These are phyloP conservation scores for Polymyxa betae DNA, from an alignment of 208 protist species.

Conservation along the genomic window DNA sequence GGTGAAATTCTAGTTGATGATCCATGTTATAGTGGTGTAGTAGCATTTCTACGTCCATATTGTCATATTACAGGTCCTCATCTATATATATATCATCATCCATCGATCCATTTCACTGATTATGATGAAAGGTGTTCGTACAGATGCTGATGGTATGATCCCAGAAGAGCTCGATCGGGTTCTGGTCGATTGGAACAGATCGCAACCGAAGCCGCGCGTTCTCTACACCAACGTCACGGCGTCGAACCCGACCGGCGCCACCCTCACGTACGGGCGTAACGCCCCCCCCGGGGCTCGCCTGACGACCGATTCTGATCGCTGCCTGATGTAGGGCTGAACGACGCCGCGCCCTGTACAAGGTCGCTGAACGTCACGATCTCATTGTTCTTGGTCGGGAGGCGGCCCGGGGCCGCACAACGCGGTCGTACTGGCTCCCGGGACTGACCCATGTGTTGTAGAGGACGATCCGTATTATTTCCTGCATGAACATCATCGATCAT, in stretches of 20 bases:
- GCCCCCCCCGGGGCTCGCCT: not conserved
- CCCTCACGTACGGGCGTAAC: not conserved
- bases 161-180: conserved; percentile 19
- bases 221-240: conserved; percentile 30
- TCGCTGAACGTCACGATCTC: conserved; percentile 3
- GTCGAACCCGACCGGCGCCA: conserved; percentile 51
- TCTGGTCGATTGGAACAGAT: not conserved
- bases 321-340: not conserved
- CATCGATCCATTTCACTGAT: not conserved
- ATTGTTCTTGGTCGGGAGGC: not conserved
- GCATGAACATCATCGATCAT: not conserved
- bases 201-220: not conserved
- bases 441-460: too few species aligned
- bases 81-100: not conserved
- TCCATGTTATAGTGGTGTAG: conserved; percentile 32
- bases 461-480: conserved; percentile 57
- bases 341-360: conserved; percentile 24
- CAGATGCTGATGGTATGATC: conserved; percentile 4
- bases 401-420: not conserved
- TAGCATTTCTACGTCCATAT: conserved; percentile 15
- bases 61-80: not conserved
- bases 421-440: not conserved
- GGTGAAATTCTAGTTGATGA: conserved; percentile 11
- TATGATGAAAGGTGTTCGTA: not conserved
- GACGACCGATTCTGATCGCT: not conserved